Conservation (phyloP, 108 stramenopile genomes). For the Nitzschia inconspicua region DNA sequence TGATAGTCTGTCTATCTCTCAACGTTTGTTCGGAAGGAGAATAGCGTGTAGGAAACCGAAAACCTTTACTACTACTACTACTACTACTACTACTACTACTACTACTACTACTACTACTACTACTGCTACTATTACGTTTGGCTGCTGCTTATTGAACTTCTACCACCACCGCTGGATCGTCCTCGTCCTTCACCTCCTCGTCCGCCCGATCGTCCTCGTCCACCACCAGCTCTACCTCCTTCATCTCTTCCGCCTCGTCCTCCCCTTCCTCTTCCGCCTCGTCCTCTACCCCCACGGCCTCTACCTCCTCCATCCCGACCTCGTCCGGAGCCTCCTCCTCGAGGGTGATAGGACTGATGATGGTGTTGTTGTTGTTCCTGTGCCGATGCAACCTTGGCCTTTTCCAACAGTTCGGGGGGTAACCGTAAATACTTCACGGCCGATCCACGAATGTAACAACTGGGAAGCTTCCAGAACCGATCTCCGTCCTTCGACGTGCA, state of each 20-base stretch:
- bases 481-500: constrained; percentile 93
- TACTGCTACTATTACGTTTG: background rate
- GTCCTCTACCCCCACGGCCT: constrained; percentile 38
- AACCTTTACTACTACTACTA: too few species aligned
- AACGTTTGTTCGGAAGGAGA: too few species aligned
- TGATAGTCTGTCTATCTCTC: too few species aligned
- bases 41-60: too few species aligned
- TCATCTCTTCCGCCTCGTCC: constrained; percentile 20
- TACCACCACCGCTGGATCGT: too few species aligned
- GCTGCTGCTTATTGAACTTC: too few species aligned
- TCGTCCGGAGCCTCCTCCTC: constrained; percentile 42
- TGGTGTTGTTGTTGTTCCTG: constrained; percentile 39
- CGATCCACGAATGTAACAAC: constrained; percentile 96
- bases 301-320: constrained; percentile 58
- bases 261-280: constrained; percentile 27
- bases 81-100: constrained; percentile 4
- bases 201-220: constrained; percentile 23
- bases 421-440: constrained; percentile 95
- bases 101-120: constrained; percentile 7
- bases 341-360: too few species aligned
- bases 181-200: too few species aligned
- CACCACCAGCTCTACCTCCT: constrained; percentile 29
- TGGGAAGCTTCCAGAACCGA: constrained; percentile 92
- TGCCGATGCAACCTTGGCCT: constrained; percentile 76
- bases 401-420: constrained; percentile 89